These are phyloP conservation scores for Cucurbitaria berberidis DNA, from an alignment of 2,329 filamentous ascomycete species.

Conservation along the genomic window DNA sequence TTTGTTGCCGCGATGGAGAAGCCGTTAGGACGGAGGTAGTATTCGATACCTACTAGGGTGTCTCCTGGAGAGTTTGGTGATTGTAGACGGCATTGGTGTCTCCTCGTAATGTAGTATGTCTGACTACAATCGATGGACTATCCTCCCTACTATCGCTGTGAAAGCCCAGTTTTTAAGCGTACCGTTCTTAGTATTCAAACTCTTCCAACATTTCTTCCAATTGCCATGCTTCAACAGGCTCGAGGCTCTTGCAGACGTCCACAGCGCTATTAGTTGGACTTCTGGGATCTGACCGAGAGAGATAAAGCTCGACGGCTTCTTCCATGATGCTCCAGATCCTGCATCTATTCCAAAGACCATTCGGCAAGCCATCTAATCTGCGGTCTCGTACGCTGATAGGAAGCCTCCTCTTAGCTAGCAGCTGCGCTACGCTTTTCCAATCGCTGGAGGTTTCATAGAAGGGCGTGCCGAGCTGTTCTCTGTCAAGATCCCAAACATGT, in stretches of 20 bases:
- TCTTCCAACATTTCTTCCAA: background rate
- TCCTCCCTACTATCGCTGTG: background rate
- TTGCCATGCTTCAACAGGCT: background rate
- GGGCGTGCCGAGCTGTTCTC: background rate
- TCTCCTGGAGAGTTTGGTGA: background rate
- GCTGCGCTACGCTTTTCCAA: slow-evolving; percentile 24
- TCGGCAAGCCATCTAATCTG: slow-evolving; percentile 17
- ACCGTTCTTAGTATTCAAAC: background rate
- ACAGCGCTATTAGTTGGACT: background rate
- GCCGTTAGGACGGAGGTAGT: background rate
- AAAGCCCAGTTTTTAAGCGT: background rate
- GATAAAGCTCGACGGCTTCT: slow-evolving; percentile 6
- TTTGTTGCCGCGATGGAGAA: slow-evolving; percentile 29
- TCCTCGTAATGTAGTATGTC: background rate
- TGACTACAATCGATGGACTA: background rate
- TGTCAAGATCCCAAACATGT: slow-evolving; percentile 35
- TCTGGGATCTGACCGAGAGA: background rate
- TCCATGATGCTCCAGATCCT: slow-evolving; percentile 35
- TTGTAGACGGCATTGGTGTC: background rate
- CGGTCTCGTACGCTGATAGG: slow-evolving; percentile 14
- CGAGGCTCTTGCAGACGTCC: background rate
- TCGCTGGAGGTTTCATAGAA: slow-evolving; percentile 10
- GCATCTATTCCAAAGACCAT: slow-evolving; percentile 34
- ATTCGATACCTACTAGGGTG: background rate
- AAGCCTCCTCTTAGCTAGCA: slow-evolving; percentile 22